Evolutionary conservation across 805 yeast genomes (phyloP).

Genomic region (Candida qinlingensis): DNA sequence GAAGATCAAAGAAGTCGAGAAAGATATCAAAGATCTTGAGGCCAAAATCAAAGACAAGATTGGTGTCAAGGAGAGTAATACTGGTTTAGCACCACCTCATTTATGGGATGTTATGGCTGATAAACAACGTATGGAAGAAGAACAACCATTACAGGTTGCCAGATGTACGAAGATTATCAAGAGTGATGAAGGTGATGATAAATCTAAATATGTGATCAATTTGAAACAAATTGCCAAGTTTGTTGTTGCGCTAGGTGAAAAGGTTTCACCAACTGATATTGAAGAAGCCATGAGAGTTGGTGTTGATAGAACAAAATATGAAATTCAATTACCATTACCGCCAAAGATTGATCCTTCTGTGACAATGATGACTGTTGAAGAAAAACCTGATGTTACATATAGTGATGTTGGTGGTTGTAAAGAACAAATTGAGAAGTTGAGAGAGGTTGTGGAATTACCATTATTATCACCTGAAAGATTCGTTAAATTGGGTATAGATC

Average conservation of each 20-base stretch:
- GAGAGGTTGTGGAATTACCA: constrained; percentile 96
- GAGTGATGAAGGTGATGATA: constrained; percentile 59
- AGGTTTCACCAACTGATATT: constrained; percentile 96
- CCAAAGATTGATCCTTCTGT: constrained; percentile 97
- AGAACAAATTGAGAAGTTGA: constrained; percentile 92
- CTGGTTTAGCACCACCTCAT: constrained; percentile 96
- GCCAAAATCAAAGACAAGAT: constrained; percentile 87
- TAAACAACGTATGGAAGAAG: constrained; percentile 85
- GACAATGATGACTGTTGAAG: constrained; percentile 99
- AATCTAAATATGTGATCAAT: constrained; percentile 89
- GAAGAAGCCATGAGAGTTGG: constrained; percentile 99
- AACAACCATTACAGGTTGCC: constrained; percentile 96
- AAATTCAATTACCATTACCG: constrained; percentile 94
- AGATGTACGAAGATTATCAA: constrained; percentile 96
- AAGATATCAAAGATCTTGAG: constrained; percentile 81
- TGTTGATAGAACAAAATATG: constrained; percentile 95
- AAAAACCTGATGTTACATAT: constrained; percentile 97
- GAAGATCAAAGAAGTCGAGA: constrained; percentile 74
- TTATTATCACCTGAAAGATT: constrained; percentile 93
- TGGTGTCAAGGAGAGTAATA: constrained; percentile 91
- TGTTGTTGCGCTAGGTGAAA: constrained; percentile 93
- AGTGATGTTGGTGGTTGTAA: constrained; percentile 98
- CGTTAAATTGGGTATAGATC: constrained; percentile 95
- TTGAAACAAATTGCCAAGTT: constrained; percentile 97
- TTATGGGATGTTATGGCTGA: constrained; percentile 98